These are phyloP conservation scores for Yamadazyma pseudoaaseri DNA, from an alignment of 1,139 yeast species.

Conservation along the genomic window DNA sequence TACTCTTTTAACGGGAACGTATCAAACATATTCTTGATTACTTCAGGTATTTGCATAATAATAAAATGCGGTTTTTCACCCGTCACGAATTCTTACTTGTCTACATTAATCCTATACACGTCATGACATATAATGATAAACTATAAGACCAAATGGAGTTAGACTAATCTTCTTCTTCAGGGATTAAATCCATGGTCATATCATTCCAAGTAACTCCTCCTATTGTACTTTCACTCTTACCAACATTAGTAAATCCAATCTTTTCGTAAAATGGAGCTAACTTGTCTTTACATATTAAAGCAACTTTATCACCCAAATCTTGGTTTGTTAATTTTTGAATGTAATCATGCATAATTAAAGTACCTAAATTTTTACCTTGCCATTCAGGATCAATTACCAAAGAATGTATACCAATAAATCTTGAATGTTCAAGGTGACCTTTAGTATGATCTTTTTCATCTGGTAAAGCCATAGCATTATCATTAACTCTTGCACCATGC, in stretches of 20 bases:
- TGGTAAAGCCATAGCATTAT: constrained; percentile 67
- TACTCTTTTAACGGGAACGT: constrained; percentile 45
- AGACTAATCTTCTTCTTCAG: constrained; percentile 48
- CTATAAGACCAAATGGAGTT: too few species aligned
- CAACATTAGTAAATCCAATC: constrained; percentile 70
- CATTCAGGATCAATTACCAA: constrained; percentile 75
- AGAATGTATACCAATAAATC: constrained; percentile 78
- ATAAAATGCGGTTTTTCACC: too few species aligned
- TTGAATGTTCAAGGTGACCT: constrained; percentile 80
- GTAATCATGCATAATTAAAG: constrained; percentile 82
- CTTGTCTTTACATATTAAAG: constrained; percentile 68
- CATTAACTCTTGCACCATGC: constrained; percentile 49
- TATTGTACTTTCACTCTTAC: constrained; percentile 56
- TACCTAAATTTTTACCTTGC: constrained; percentile 80
- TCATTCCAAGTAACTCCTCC: constrained; percentile 70
- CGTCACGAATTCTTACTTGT: too few species aligned
- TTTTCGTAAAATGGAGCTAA: constrained; percentile 76
- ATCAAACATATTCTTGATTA: constrained; percentile 45
- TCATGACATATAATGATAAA: too few species aligned
- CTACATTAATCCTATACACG: too few species aligned
- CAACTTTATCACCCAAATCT: constrained; percentile 77
- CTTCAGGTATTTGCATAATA: constrained; percentile 34
- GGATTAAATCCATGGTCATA: constrained; percentile 59
- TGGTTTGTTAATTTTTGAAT: constrained; percentile 87
- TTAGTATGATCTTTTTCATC: constrained; percentile 31